Base-by-base conservation (phyloP, 306 rosid genomes). In the Abrus pulchellus region DNA sequence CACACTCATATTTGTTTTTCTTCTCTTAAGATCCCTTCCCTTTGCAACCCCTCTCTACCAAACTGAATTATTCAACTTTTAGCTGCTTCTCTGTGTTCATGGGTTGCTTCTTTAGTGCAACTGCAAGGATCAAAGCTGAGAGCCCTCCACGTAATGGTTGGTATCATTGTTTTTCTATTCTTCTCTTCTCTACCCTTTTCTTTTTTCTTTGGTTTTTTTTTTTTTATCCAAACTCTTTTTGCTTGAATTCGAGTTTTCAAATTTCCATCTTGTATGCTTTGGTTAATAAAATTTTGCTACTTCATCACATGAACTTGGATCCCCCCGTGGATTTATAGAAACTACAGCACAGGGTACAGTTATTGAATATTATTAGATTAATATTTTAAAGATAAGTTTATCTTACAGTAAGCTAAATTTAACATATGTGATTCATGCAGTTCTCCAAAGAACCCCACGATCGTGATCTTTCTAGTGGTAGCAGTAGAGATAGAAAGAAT, bases 101-200 rank as follows among this genome's bases (percentile, higher is more conserved):
- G 99, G 99, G 99, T 83, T 90, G 95, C 68, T 93, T 93, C 88
- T 82, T 86, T 2, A 91, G 97, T 88, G 72, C 29, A 1, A 7
- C 72, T 66, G 85, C 90, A 43, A 88, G 80, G 84, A 89, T 95
- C 85, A 95, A 95, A 88, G 99, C 98, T 77, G 97, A 91, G 72
- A 95, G 95, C 86, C 94, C 97, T 84, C 88, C 84, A 60, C 97
- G 75, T 45, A 79, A 87, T 78, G 97, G 98, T 93, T 20, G 87
- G 56, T 43, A 28, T 67, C 68, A n/a, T 55, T 32, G 7, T 54
- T 68, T 63, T 45, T 28, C 60, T 55, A 1, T 52, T 76, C 77
- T 61, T 36, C 20, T 33, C 77, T 2, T 47, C 71, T 28, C 27
- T 27, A 9, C 12, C 69, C 27, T n/a, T 62, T 48, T 38, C 1